phyloP scores from a whole-genome alignment of 805 yeast genomes.

The Jamesozyma spencerorum region DNA sequence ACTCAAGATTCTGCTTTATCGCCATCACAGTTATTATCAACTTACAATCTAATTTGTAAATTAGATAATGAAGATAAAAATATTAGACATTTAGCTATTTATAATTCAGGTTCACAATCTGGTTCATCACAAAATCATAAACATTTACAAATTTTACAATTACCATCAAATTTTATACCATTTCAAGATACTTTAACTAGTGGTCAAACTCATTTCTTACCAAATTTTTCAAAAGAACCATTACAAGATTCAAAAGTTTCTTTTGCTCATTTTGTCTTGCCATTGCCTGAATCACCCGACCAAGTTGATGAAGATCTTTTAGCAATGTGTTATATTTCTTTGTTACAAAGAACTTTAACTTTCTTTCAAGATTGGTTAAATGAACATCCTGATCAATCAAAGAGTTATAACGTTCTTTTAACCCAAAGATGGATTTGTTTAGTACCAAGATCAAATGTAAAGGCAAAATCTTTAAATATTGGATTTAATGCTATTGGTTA shows the following conservation, averaged over 20 bases:
- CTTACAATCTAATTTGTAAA: constrained; percentile 44
- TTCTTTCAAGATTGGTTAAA: constrained; percentile 44
- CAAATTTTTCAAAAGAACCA: constrained; percentile 49
- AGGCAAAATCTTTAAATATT: constrained; percentile 34
- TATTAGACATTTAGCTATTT: constrained; percentile 66
- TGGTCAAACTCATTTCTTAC: constrained; percentile 43
- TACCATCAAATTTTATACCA: constrained; percentile 51
- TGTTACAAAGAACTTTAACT: constrained; percentile 64
- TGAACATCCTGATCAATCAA: constrained; percentile 25
- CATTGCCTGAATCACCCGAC: constrained; percentile 40
- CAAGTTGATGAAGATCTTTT: constrained; percentile 47
- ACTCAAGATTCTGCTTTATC: constrained; percentile 64
- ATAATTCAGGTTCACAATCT: constrained; percentile 79
- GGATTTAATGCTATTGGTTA: constrained; percentile 37
- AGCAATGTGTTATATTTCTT: constrained; percentile 59
- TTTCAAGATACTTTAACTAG: constrained; percentile 44
- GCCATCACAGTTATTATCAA: constrained; percentile 54
- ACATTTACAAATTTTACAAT: constrained; percentile 76
- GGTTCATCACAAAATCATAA: constrained; percentile 94
- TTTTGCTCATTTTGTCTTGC: constrained; percentile 77
- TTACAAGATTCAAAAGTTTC: constrained; percentile 51
- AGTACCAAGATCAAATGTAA: constrained; percentile 57
- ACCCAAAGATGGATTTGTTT: constrained; percentile 77
- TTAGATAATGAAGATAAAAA: constrained; percentile 30
- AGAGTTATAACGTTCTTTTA: constrained; percentile 74